Percentiles rank a stretch among this genome's conserved stretches.
phyloP scores from a whole-genome alignment of 345 rosid species.

The Eucalyptus guilfoylei region DNA sequence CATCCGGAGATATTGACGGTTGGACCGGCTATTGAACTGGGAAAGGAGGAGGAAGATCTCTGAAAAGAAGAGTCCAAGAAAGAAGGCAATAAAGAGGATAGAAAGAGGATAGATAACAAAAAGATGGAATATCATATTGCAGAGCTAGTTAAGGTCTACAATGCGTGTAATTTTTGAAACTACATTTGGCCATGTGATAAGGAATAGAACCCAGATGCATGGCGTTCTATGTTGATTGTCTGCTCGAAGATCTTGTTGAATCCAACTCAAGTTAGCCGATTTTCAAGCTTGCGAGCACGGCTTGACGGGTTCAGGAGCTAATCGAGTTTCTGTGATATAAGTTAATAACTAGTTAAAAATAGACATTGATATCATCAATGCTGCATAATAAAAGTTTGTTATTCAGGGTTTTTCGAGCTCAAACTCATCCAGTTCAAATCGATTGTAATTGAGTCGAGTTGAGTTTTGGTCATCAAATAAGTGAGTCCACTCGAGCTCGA shows the following conservation, averaged over 20 bases:
- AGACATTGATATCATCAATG: background rate
- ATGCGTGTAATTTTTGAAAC: no score
- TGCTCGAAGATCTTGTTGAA: background rate
- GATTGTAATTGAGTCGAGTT: rapidly evolving
- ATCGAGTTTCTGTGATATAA: no score
- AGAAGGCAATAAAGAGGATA: no score
- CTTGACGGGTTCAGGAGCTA: background rate
- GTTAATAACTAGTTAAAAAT: no score
- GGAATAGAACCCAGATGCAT: background rate
- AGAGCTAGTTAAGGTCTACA: no score
- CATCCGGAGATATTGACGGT: background rate
- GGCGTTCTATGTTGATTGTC: background rate
- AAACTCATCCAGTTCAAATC: rapidly evolving
- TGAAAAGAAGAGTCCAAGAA: no score
- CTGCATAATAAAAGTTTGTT: background rate
- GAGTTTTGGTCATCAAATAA: no score
- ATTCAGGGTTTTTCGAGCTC: background rate
- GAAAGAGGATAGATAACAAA: no score
- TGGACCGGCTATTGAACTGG: background rate
- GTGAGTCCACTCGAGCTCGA: background rate
- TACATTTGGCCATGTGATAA: no score
- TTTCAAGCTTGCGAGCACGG: background rate
- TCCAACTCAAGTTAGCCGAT: background rate
- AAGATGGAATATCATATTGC: no score
- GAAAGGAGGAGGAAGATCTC: background rate